Base-by-base conservation (phyloP, 345 rosid species). In the Lumnitzera littorea region DNA sequence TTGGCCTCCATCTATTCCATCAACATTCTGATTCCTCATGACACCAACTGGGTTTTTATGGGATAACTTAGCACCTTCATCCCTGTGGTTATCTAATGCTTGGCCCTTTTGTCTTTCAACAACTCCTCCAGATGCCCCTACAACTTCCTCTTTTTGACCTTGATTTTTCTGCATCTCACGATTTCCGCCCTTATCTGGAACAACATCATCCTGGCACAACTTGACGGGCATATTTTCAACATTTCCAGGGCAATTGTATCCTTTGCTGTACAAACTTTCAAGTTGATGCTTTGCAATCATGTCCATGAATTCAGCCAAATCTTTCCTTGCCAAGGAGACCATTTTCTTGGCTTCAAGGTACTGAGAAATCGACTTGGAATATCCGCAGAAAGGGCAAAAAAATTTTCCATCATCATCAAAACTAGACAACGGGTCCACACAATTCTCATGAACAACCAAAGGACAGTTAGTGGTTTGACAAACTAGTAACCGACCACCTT, bases 341-440 rank as follows among this genome's bases (percentile, higher is more conserved):
- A 52, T 64, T 51, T 63, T 68, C 76, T 74, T 77, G 50, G 76
- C 73, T 70, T 74, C 72, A 36, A 72, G 65, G 61, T 75, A 79
- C 41, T 78, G 65, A n/a, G 82, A 74, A 57, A 76, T 69, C 12
- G 80, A 73, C 52, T 25, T 57, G 49, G 82, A 68, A 78, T 71
- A 79, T 46, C 77, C 69, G 71, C 92, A 86, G 65, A 78, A 81
- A 15, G 85, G 85, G 56, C 89, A 86, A 63, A 56, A 64, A 62
- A 79, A 83, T 12, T 67, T 64, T 15, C 81, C 80, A 0, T 59
- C 61, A 31, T 68, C 64, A 70, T 78, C 79, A 59, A 75, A 74
- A 31, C 29, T 67, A 17, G 72, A 71, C 10, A 71, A 56, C 23
- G 53, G 75, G 63, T 70, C 82, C 69, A 83, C 62, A 66, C 89